Evolutionary conservation across 2,329 filamentous ascomycete genomes (phyloP).

Genomic region (Talaromyces sp.): DNA sequence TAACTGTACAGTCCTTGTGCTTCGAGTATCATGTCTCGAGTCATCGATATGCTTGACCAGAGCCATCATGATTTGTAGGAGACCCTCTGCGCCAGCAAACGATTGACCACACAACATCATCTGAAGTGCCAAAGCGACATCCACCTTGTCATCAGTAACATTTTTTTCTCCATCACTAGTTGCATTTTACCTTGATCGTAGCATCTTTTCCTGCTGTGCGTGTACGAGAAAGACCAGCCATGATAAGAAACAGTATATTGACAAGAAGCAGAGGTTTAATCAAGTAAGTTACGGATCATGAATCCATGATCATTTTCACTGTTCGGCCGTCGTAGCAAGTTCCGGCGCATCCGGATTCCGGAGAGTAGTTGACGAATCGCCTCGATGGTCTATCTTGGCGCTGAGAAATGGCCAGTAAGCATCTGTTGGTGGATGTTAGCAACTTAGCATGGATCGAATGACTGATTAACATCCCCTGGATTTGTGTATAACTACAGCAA

Average conservation of each 20-base stretch:
- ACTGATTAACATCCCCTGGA: background rate
- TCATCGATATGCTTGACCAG: background rate
- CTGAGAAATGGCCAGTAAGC: background rate
- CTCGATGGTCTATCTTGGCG: background rate
- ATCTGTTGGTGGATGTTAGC: background rate
- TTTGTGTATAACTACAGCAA: background rate
- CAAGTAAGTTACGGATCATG: background rate
- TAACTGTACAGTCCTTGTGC: background rate
- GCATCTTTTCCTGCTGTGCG: background rate
- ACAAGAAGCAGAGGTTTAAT: background rate
- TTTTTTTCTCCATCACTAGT: background rate
- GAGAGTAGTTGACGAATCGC: background rate
- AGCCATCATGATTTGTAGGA: background rate
- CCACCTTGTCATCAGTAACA: background rate
- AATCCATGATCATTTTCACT: background rate
- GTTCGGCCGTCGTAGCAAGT: background rate
- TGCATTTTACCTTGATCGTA: background rate
- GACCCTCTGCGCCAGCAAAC: background rate
- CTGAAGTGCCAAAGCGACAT: background rate
- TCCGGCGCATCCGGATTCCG: background rate
- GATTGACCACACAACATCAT: background rate
- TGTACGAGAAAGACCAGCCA: background rate
- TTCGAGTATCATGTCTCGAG: background rate
- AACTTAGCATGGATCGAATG: background rate
- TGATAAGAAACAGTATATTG: background rate